Evolutionary conservation across 208 protist genomes (phyloP), one percentile per base, ranked within the genome.

Genomic region (Paratrypanosoma confusum): DNA sequence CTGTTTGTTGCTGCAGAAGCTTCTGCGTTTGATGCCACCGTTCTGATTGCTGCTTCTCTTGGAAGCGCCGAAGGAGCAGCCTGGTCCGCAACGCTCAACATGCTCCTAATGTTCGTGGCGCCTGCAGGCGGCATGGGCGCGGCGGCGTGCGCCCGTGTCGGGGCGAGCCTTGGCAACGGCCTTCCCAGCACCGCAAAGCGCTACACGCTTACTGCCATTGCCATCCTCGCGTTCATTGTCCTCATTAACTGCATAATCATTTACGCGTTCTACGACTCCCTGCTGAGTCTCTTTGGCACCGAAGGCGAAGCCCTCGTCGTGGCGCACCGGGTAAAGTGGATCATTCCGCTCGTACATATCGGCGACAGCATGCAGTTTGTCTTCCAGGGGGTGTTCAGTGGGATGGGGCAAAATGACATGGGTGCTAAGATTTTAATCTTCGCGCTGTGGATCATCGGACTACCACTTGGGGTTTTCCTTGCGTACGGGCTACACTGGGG

Each of bases 331-430:
- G 58, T 78, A 39, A 52, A 78, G 22, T 60, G 59, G 23, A 31
- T 90, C 31, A 39, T 90, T 1, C 76, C 81, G 11, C 57, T 81
- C 38, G 76, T 90, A 36, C 81, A 86, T 59, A 71, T 83, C 6
- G 43, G 55, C 38, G 81, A 90, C 45, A 54, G 69, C 3, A 71
- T 90, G 39, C 81, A 90, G 55, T 90, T 86, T 39, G 63, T 68
- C 34, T 85, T 81, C 45, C 81, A 90, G 47, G 81, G 81, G 40
- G 83, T 90, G 29, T 90, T 90, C 57, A 86, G 76, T 56, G 81
- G 75, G 8, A 47, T 83, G 23, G 75, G 75, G 27, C 75, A 81
- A 57, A 90, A 85, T 59, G 55, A 86, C 54, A 29, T 81, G 7
- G 81, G 81, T 16, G 81, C 81, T 2, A 48, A 72, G 10, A 83